phyloP scores from a whole-genome alignment of 495 filamentous ascomycete genomes.

The Astrothelium macrocarpum region DNA sequence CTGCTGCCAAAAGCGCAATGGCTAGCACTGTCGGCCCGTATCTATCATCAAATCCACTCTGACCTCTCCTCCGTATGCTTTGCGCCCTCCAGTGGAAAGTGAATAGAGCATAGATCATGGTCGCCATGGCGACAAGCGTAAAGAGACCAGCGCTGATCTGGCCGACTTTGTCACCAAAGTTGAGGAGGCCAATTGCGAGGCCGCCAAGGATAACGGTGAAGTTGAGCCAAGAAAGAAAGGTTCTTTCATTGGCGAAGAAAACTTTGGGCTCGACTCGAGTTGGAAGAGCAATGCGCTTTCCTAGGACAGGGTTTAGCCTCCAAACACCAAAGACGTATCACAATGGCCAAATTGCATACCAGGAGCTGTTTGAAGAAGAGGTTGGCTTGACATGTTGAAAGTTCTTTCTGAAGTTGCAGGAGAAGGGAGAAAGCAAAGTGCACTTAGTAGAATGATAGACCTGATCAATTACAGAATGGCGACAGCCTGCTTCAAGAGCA shows the following conservation, averaged over 20 bases:
- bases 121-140: slow-evolving; percentile 86
- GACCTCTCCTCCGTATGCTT: slow-evolving; percentile 80
- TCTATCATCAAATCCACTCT: slow-evolving; percentile 92
- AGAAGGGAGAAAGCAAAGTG: background rate
- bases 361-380: slow-evolving; percentile 82
- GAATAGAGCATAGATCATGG: slow-evolving; percentile 89
- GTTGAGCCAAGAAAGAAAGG: slow-evolving; percentile 98
- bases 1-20: slow-evolving; percentile 70
- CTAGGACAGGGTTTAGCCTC: no score
- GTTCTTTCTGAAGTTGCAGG: background rate
- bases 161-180: slow-evolving; percentile 90
- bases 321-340: no score
- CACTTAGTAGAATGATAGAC: background rate
- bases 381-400: slow-evolving; percentile 77
- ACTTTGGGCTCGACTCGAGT: slow-evolving; percentile 98
- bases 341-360: no score
- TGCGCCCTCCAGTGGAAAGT: slow-evolving; percentile 97
- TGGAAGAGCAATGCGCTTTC: slow-evolving; percentile 96
- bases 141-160: slow-evolving; percentile 89
- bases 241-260: slow-evolving; percentile 99
- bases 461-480: background rate
- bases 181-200: slow-evolving; percentile 88
- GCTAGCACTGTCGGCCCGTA: slow-evolving; percentile 86
- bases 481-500: background rate
- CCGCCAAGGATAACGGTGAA: slow-evolving; percentile 97